Evolutionary conservation across 495 filamentous ascomycete species (phyloP), one percentile per base, ranked within the genome.

Genomic region (Penicillium nucicola): DNA sequence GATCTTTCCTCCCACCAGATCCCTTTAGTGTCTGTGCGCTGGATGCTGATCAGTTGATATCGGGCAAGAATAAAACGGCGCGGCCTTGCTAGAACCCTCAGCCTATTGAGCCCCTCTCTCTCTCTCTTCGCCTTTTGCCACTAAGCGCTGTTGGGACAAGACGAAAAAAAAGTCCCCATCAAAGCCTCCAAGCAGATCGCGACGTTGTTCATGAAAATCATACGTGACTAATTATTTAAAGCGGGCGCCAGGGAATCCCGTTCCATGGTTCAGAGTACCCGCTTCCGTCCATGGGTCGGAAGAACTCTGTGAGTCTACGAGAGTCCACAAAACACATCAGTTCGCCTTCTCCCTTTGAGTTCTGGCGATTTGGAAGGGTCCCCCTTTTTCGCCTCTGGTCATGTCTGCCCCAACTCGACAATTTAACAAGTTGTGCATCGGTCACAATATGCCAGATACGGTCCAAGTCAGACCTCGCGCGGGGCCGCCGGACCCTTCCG

Each of bases 361-460:
- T 39, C 42, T 32, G 23, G 10, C 38, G 25, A 13, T 42, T n/a
- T 41, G 34, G 36, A 50, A 50, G 31, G 20, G 28, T 43, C 25
- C 34, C 13, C 18, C 49, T 47, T 45, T 50, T 48, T 44, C 35
- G 19, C 34, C 50, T 48, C 51, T 50, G 35, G 48, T 19, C 42
- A 76, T 74, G 74, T 66, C 71, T 52, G 57, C 69, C 35, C 71
- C 72, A 35, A 73, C 66, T 13, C 66, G 61, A 46, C 72, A 74
- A 53, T 69, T 77, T 30, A 56, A 62, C 53, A 61, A 53, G 51
- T 63, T 74, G 34, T 74, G 67, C 35, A 68, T 76, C 48, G 57
- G 60, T 54, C 53, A 53, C 25, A 56, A 63, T 33, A 71, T 70
- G 67, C 56, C 65, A 39, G 59, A 55, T 28, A 59, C 60, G 37